Base-by-base conservation (phyloP, 768 basidiomycete genomes). In the Suillus decipiens region DNA sequence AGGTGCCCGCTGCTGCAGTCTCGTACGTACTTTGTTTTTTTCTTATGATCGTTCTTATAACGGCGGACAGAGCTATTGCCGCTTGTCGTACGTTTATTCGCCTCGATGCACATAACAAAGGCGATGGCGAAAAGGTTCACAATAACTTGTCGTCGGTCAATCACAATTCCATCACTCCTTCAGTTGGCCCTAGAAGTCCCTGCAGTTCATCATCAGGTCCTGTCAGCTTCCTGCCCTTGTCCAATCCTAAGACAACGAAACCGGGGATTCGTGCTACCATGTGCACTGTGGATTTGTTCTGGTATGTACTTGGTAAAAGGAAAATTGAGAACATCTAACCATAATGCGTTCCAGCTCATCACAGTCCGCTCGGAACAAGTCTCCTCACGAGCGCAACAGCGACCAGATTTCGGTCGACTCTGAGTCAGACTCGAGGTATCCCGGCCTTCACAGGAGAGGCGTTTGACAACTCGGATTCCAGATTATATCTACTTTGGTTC, bases 31-130 rank as follows among this genome's bases (percentile, higher is more conserved):
- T 61, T 50, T 50, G 53, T 48, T 55, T 10, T 58, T 28, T 60
- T 61, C 24, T 24, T 34, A 37, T 56, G 60, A 24, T 60, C 33
- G 63, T 60, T 39, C 41, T 41, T 41, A 24, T 56, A 59, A 50
- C 33, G 61, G 33, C 12, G 9, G n/a, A 9, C 61, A 75, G 73
- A 15, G 62, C 85, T 9, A 86, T 88, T 59, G 86, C 88, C 24
- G 85, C 89, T 34, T 87, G 87, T 71, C 83, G 89, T 50, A 83
- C 86, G 34, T 89, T 90, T 51, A 87, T 89, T 71, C 81, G 87
- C 63, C 77, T 90, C 28, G 80, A 84, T 42, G 86, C 87, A 59
- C 87, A 84, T 66, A 82, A 76, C 66, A 48, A 75, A 68, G 61
- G 55, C 55, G 28, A 28, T 17, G 10, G 41, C 24, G 36, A 42